Conservation (phyloP, 1,139 yeast genomes). For the Arxiozyma slooffiae region DNA sequence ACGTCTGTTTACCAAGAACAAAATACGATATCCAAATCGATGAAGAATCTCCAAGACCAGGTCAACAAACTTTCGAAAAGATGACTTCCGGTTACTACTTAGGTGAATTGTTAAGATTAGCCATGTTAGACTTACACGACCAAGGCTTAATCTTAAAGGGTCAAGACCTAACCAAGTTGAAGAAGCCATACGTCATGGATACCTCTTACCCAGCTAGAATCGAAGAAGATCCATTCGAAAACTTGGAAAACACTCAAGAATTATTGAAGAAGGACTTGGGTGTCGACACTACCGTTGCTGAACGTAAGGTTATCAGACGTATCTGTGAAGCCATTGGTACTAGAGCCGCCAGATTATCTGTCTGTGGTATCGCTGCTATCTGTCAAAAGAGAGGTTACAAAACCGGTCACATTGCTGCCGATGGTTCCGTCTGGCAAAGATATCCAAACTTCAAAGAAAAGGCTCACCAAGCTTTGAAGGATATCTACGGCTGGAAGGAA, state of each 20-base stretch:
- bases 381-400: constrained; percentile 75
- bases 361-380: constrained; percentile 94
- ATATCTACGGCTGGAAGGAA: constrained; percentile 73
- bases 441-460: constrained; percentile 88
- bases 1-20: constrained; percentile 74
- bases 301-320: constrained; percentile 74
- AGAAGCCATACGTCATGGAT: constrained; percentile 63
- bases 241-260: constrained; percentile 64
- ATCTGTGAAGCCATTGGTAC: constrained; percentile 82
- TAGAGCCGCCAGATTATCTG: constrained; percentile 84
- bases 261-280: constrained; percentile 52
- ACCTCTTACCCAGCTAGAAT: constrained; percentile 79
- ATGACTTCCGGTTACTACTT: constrained; percentile 95
- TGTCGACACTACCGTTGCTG: constrained; percentile 61
- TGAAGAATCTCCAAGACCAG: constrained; percentile 85
- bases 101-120: constrained; percentile 83
- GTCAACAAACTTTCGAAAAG: constrained; percentile 92
- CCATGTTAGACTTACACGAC: constrained; percentile 61
- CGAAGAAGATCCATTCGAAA: constrained; percentile 86
- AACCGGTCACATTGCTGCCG: constrained; percentile 87
- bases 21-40: constrained; percentile 77
- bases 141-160: constrained; percentile 57
- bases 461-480: constrained; percentile 82
- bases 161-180: constrained; percentile 56
- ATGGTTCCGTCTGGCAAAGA: constrained; percentile 88